phyloP scores from a whole-genome alignment of 2,329 filamentous ascomycete genomes.

The Tolypocladium inflatum region DNA sequence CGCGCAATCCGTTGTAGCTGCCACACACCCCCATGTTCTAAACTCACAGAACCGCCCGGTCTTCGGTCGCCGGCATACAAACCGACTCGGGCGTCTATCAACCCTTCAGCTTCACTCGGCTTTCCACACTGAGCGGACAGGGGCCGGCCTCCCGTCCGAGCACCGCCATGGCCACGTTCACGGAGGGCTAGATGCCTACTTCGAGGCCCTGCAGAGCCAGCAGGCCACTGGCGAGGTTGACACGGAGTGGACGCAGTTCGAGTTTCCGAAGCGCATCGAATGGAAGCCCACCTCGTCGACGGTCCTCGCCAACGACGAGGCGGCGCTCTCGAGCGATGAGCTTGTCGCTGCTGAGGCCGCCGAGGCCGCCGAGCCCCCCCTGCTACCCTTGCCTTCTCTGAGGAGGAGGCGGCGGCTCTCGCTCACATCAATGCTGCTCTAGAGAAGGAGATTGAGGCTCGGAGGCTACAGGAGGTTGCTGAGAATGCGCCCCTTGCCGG shows the following conservation, averaged over 20 bases:
- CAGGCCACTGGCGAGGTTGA: conserved; percentile 56
- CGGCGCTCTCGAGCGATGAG: conserved; percentile 22
- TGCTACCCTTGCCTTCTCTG: conserved; percentile 25
- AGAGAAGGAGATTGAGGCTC: conserved; percentile 62
- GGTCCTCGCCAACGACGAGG: conserved; percentile 51
- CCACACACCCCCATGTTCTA: conserved; percentile 70
- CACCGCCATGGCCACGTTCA: conserved; percentile 45
- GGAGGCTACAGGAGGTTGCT: conserved; percentile 34
- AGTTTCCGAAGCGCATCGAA: conserved; percentile 80
- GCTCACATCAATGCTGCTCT: conserved; percentile 81
- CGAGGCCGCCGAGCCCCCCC: conserved; percentile 12
- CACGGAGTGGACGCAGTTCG: conserved; percentile 84
- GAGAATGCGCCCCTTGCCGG: conserved; percentile 28
- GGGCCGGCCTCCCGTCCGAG: conserved; percentile 40
- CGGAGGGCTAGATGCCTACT: conserved; percentile 78
- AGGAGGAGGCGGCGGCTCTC: conserved; percentile 49
- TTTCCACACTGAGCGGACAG: conserved; percentile 53
- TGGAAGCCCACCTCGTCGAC: conserved; percentile 62
- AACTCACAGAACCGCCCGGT: conserved; percentile 61
- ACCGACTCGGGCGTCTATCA: conserved; percentile 43
- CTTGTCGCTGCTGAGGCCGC: conserved; percentile 24
- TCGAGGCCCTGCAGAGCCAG: conserved; percentile 77
- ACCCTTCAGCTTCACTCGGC: conserved; percentile 63
- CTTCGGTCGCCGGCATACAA: conserved; percentile 49
- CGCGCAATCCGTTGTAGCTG: conserved; percentile 94